Base-by-base conservation (phyloP, 495 filamentous ascomycete genomes). In the Penicillium tannophilum region DNA sequence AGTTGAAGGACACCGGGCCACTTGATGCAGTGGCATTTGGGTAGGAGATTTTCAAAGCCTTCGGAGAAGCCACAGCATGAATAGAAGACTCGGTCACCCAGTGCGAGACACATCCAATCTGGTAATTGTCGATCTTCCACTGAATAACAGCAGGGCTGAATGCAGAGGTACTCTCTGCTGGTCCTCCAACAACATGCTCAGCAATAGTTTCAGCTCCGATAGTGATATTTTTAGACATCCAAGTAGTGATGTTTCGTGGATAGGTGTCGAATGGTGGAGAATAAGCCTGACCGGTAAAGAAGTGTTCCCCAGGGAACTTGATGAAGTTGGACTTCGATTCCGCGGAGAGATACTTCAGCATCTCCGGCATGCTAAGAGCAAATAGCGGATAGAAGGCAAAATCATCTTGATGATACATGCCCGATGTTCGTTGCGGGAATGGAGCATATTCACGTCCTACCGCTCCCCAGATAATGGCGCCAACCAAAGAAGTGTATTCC, bases 71-170 rank as follows among this genome's bases (percentile, higher is more conserved):
- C 11, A 66, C 68, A 4, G 72, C 73, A 31, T 68, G 53, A 20
- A 78, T 55, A 0, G 63, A 66, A 4, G 63, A 62, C 44, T 76
- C 71, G 12, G 63, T 70, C 16, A 74, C 66, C 63, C 63, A 65
- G 49, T 65, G 63, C 3, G 60, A 47, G 19, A 63, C 67, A 58
- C 49, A 73, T 30, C 60, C 66, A 53, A 56, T 55, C 11, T 66
- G 55, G 12, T 48, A 12, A 6, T 63, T 43, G 26, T 61, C 65
- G 59, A 69, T 70, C 50, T 58, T 63, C 75, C 76, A 77, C 56
- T 77, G 76, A 5, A 76, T 68, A 14, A 79, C 67, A 0, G 73
- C 64, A 5, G 76, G 73, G 33, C 64, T 76, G 54, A 76, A 79
- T 0, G 72, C 69, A 41, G 53, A 63, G 14, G 61, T 64, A 46